Evolutionary conservation across 345 rosid genomes (phyloP).

Genomic region (Carallia pectinifolia): DNA sequence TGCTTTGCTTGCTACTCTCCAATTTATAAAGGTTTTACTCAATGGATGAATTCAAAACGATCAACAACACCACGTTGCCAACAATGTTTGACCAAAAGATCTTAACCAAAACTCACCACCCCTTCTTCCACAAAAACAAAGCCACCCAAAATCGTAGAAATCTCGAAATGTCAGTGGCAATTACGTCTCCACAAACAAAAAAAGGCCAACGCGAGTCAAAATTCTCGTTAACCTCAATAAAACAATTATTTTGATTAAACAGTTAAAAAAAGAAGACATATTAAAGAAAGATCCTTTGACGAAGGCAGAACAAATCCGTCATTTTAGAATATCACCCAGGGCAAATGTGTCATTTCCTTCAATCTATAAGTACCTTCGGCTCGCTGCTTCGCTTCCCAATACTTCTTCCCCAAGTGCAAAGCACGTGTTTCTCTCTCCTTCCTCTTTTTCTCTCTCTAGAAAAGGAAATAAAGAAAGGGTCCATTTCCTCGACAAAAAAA

Average conservation of each 20-base stretch:
- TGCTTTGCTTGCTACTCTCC: background rate
- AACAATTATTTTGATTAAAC: conserved; percentile 6
- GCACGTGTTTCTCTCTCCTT: conserved; percentile 3
- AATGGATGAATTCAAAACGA: conserved; percentile 31
- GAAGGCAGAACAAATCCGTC: conserved; percentile 30
- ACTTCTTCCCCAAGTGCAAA: conserved; percentile 16
- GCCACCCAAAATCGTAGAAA: conserved; percentile 20
- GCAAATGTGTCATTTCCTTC: conserved; percentile 25
- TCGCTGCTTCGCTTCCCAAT: conserved; percentile 24
- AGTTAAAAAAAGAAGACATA: conserved; percentile 27
- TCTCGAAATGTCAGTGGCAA: conserved; percentile 17
- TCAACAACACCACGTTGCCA: conserved; percentile 16
- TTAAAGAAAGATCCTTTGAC: conserved; percentile 5
- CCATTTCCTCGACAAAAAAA: conserved; percentile 18
- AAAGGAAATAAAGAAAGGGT: background rate
- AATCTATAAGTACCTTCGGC: too few relatives aligned
- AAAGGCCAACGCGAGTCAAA: conserved; percentile 33
- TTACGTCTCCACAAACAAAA: background rate
- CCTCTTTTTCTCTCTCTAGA: conserved; percentile 4
- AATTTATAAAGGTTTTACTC: conserved; percentile 29
- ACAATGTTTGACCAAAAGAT: conserved; percentile 12
- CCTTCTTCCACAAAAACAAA: background rate
- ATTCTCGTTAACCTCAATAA: conserved; percentile 11
- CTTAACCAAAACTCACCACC: background rate
- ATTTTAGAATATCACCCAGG: conserved; percentile 16